A percentile compares a stretch with the other conserved stretches of the same genome.
phyloP scores from a whole-genome alignment of 306 rosid species.

The Quercus rubra region DNA sequence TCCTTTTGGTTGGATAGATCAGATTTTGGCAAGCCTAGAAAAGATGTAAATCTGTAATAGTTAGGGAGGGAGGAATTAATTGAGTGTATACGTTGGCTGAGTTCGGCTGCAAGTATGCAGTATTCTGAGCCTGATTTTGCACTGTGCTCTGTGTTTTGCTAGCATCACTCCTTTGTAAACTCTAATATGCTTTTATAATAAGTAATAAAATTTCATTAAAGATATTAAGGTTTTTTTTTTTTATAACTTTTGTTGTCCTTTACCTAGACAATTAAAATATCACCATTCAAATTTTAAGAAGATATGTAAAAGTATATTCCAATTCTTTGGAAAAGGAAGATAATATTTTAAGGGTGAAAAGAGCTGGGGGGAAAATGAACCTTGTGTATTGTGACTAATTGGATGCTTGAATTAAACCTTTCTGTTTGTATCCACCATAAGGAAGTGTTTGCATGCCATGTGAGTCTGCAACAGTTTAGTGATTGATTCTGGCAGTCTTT shows the following conservation, averaged over 20 bases:
- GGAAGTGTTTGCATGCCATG: not conserved
- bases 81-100: no score
- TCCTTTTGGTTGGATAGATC: not conserved
- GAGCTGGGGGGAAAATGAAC: not conserved
- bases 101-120: no score
- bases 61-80: no score
- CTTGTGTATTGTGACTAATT: not conserved
- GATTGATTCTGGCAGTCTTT: constrained; percentile 35
- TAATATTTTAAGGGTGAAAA: not conserved
- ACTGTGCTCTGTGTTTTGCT: not conserved
- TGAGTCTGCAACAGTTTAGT: not conserved
- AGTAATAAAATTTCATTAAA: not conserved
- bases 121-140: not conserved
- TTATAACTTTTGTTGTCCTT: not conserved
- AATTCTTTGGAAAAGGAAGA: not conserved
- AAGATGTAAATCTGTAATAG: not conserved
- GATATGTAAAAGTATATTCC: not conserved
- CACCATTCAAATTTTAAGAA: not conserved
- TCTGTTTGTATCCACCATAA: not conserved
- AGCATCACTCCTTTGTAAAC: not conserved
- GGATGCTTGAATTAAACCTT: not conserved
- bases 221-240: not conserved
- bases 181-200: not conserved
- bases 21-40: not conserved
- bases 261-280: not conserved